phyloP scores from a whole-genome alignment of 2,329 filamentous ascomycete genomes.

The Penicillium sp. region DNA sequence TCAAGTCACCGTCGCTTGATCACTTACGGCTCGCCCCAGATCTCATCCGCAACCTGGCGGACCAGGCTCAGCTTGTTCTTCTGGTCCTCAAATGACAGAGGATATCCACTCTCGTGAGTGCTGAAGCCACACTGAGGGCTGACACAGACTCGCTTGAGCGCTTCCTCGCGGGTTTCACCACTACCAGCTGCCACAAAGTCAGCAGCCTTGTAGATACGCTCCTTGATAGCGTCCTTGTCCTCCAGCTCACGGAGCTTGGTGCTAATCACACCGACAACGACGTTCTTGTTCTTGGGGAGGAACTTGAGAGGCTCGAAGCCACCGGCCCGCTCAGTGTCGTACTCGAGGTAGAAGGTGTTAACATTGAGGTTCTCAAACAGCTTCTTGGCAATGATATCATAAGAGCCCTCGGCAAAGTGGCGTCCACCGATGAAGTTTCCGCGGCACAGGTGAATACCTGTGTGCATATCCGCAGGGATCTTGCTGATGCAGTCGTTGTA shows the following conservation, averaged over 20 bases:
- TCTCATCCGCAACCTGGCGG: conserved; percentile 68
- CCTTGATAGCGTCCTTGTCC: conserved; percentile 63
- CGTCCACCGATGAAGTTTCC: conserved; percentile 65
- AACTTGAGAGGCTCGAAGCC: conserved; percentile 65
- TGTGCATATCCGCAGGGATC: conserved; percentile 68
- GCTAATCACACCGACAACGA: conserved; percentile 64
- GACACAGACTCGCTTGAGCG: conserved; percentile 65
- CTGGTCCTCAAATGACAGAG: conserved; percentile 68
- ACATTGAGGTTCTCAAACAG: conserved; percentile 64
- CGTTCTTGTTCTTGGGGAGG: conserved; percentile 62
- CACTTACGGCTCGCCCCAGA: conserved; percentile 54
- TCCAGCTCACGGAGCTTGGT: conserved; percentile 64
- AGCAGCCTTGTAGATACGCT: conserved; percentile 60
- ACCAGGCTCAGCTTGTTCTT: conserved; percentile 70
- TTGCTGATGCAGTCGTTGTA: conserved; percentile 71
- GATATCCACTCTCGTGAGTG: conserved; percentile 72
- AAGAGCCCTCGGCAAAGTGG: conserved; percentile 66
- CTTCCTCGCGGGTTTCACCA: conserved; percentile 64
- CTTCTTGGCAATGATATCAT: conserved; percentile 67
- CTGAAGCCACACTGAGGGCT: conserved; percentile 75
- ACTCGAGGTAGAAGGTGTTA: conserved; percentile 69
- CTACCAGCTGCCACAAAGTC: conserved; percentile 69
- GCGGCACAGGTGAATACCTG: conserved; percentile 73
- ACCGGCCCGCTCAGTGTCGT: conserved; percentile 65
- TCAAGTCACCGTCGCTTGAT: background rate